phyloP scores from a whole-genome alignment of 2,329 filamentous ascomycete genomes.

The Cladosporium oxysporum region DNA sequence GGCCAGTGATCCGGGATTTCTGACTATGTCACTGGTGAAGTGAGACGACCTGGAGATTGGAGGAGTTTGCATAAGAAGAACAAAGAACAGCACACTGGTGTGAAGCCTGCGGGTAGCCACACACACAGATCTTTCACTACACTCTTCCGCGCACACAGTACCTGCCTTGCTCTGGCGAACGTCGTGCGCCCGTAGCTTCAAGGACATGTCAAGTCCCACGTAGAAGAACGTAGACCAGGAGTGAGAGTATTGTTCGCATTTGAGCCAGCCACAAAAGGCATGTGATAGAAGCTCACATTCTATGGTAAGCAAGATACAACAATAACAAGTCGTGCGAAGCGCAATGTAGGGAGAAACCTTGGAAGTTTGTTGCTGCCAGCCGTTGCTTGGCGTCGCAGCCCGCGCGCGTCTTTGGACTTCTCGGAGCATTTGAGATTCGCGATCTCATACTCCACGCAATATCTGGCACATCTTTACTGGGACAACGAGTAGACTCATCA shows the following conservation, averaged over 20 bases:
- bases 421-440: not conserved
- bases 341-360: not conserved
- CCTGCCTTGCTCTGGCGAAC: not conserved
- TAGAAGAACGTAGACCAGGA: not conserved
- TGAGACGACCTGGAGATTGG: not conserved
- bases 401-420: slow-evolving; percentile 3
- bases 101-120: not conserved
- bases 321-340: not conserved
- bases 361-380: not conserved
- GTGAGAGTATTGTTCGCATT: not conserved
- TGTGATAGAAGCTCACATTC: not conserved
- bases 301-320: not conserved
- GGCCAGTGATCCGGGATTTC: slow-evolving; percentile 23
- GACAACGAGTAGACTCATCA: not conserved
- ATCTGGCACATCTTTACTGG: not conserved
- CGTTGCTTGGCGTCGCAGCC: not conserved
- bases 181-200: not conserved
- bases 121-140: not conserved
- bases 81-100: not conserved
- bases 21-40: slow-evolving; percentile 27
- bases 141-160: not conserved
- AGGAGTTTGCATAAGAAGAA: not conserved
- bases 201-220: not conserved
- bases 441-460: not conserved
- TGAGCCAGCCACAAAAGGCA: not conserved